Evolutionary conservation across 1,284 basidiomycete species (phyloP), one percentile per base, ranked within the genome.

Genomic region (Ceratorhiza oryzae-sativae): DNA sequence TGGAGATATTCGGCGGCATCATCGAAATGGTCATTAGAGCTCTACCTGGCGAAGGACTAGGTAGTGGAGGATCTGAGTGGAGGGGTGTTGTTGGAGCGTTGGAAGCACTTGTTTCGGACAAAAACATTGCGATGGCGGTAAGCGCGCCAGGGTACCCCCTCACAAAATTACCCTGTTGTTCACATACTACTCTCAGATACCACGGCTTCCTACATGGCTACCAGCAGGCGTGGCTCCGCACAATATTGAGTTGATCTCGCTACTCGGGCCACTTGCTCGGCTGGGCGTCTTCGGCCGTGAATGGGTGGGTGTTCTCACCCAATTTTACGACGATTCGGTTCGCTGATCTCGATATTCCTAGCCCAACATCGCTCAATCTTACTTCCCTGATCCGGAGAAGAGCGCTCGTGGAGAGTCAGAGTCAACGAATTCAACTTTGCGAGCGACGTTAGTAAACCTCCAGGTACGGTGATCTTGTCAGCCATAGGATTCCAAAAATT

Each of bases 321-420:
- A n/a, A n/a, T n/a, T n/a, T n/a, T n/a, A n/a, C n/a, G n/a, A n/a
- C n/a, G n/a, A n/a, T n/a, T n/a, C n/a, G n/a, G n/a, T n/a, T n/a
- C n/a, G n/a, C n/a, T n/a, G n/a, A n/a, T n/a, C n/a, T n/a, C n/a
- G n/a, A n/a, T n/a, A n/a, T n/a, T n/a, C 41, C 2, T 75, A 97
- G 95, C 92, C 94, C 10, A 81, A 81, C 20, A 88, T 98, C 71
- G 87, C 91, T 10, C 84, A 87, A 74, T 86, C 88, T 0, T 96
- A 95, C 79, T 97, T 96, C 79, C 88, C 92, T 0, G 90, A 95
- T 34, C 87, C 92, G 0, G 89, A 90, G n/a, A 90, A 90, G 71
- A 86, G 92, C 34, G 85, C 87, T 48, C 84, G 86, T 9, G 84
- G 84, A 12, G 93, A 96, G 76, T 82, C 96, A n/a, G 89, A 94